Conservation (phyloP, 768 basidiomycete species). For the Clathrus columnatus region DNA sequence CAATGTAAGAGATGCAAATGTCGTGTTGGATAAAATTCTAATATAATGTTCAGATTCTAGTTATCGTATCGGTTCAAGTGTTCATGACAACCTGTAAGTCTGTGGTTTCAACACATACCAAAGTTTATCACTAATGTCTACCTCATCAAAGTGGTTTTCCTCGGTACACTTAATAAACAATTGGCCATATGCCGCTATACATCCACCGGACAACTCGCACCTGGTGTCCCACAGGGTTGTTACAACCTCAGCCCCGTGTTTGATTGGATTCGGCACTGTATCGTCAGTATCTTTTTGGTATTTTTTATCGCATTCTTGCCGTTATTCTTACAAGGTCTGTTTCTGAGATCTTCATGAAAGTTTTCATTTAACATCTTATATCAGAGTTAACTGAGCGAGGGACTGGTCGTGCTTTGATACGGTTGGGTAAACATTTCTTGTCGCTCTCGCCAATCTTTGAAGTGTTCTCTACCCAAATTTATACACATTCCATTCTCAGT, state of each 20-base stretch:
- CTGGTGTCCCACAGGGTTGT: conserved; percentile 83
- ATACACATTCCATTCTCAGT: conserved; percentile 92
- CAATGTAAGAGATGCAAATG: conserved; percentile 38
- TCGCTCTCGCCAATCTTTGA: conserved; percentile 97
- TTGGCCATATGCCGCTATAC: conserved; percentile 83
- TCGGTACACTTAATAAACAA: conserved; percentile 94
- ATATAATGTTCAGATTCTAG: conserved; percentile 48
- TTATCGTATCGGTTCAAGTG: conserved; percentile 95
- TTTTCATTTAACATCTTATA: conserved; percentile 1
- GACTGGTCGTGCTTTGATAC: conserved; percentile 88
- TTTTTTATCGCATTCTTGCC: conserved; percentile 98
- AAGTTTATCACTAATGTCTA: too few relatives aligned
- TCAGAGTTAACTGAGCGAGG: conserved; percentile 93
- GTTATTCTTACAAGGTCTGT: conserved; percentile 86
- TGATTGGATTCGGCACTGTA: conserved; percentile 95
- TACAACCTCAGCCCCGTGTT: conserved; percentile 96
- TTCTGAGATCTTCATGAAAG: conserved; percentile 8
- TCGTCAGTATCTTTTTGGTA: conserved; percentile 96
- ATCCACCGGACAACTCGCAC: conserved; percentile 60
- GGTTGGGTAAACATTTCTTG: conserved; percentile 92
- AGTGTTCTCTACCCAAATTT: conserved; percentile 98
- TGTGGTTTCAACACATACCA: neutral
- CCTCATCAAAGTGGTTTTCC: conserved; percentile 66
- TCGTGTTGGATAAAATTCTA: too few relatives aligned
- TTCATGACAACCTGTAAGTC: conserved; percentile 91